Percentiles rank a stretch among this genome's conserved stretches.
Conservation (phyloP, 768 basidiomycete genomes). For the Leucocoprinus sp. region DNA sequence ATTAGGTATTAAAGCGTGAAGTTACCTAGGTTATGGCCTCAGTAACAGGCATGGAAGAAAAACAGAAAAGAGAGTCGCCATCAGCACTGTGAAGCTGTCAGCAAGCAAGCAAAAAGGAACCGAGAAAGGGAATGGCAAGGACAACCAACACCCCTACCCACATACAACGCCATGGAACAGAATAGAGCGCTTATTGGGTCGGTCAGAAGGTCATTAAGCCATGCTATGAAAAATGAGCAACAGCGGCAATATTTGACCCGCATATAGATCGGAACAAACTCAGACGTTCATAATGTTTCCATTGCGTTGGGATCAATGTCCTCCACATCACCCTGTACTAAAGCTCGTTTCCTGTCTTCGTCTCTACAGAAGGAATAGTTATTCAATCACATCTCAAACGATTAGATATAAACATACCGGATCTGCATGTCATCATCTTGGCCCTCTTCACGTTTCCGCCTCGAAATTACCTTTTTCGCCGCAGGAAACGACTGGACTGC, state of each 20-base stretch:
- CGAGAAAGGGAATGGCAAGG: constrained; percentile 1
- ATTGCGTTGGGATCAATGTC: constrained; percentile 38
- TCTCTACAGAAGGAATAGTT: constrained; percentile 21
- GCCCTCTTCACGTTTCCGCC: constrained; percentile 69
- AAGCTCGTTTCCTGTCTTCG: constrained; percentile 40
- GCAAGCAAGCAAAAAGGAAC: constrained; percentile 1
- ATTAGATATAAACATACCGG: background rate
- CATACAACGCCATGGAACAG: background rate
- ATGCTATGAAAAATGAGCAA: background rate
- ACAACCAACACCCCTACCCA: background rate
- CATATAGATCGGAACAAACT: background rate
- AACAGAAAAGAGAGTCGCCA: constrained; percentile 3
- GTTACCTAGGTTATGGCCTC: constrained; percentile 3
- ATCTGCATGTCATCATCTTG: constrained; percentile 45
- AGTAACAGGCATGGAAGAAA: background rate
- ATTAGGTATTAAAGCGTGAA: constrained; percentile 14
- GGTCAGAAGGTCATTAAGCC: background rate
- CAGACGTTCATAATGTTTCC: constrained; percentile 31
- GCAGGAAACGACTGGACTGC: constrained; percentile 56
- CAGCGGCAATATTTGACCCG: background rate
- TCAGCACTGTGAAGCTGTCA: background rate
- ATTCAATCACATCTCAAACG: constrained; percentile 5
- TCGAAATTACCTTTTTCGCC: constrained; percentile 35
- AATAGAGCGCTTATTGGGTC: background rate
- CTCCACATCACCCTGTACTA: constrained; percentile 27